phyloP scores from a whole-genome alignment of 2,329 filamentous ascomycete genomes.

The Fusarium denticulatum region DNA sequence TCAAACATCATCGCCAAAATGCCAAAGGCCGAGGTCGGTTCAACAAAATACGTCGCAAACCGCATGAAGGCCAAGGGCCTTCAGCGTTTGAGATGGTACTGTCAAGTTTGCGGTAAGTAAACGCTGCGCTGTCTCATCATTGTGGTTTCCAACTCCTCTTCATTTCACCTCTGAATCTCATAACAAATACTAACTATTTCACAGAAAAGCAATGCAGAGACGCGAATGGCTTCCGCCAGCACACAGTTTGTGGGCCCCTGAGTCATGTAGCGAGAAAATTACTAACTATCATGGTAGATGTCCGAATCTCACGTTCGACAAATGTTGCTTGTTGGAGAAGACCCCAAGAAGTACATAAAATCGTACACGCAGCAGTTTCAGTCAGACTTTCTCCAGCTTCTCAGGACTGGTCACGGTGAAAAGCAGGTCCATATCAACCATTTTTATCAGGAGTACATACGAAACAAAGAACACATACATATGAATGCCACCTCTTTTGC shows the following conservation, averaged over 20 bases:
- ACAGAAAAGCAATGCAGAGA: constrained; percentile 68
- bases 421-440: constrained; percentile 90
- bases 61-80: constrained; percentile 85
- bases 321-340: constrained; percentile 86
- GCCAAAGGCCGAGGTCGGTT: constrained; percentile 92
- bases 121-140: background rate
- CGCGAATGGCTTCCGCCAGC: constrained; percentile 92
- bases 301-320: constrained; percentile 89
- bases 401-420: constrained; percentile 88
- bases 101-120: constrained; percentile 71
- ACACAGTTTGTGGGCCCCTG: constrained; percentile 58
- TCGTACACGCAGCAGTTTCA: constrained; percentile 85
- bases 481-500: constrained; percentile 59
- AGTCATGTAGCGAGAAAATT: constrained; percentile 37
- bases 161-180: background rate
- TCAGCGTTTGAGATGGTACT: constrained; percentile 91
- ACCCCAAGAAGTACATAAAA: constrained; percentile 84
- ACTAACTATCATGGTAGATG: constrained; percentile 46
- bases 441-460: constrained; percentile 95
- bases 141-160: background rate
- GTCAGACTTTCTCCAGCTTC: constrained; percentile 78
- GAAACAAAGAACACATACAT: constrained; percentile 85
- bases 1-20: constrained; percentile 62
- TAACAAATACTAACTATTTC: background rate
- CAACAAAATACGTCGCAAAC: constrained; percentile 90